Evolutionary conservation across 148 eudicot genomes (phyloP), one percentile per base, ranked within the genome.

Genomic region (Talinum fruticosum): DNA sequence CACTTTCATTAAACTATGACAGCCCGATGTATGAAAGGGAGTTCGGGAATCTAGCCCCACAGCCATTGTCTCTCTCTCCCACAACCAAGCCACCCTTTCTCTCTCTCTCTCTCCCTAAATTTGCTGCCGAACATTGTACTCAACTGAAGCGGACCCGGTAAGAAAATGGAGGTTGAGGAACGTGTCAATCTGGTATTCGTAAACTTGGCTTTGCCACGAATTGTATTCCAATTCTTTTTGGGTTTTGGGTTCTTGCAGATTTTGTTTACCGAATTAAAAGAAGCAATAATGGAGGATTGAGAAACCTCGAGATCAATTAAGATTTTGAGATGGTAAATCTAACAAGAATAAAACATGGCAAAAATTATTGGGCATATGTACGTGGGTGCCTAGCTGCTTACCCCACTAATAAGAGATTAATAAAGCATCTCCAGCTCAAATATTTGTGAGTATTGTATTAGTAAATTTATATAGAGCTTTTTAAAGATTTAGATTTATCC

Each of bases 21-120:
- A 33, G 21, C 38, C 21, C 18, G 16, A 3, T 15, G 45, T 23
- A 69, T 35, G 72, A 19, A 66, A 41, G 70, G 38, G 71, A 70
- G 73, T 70, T 70, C 41, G 73, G 73, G 47, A 41, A 37, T 44
- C 41, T 12, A 70, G 73, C 53, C 53, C 73, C 73, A 70, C 73
- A 70, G 19, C 53, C 73, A 70, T 41, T 41, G 6, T 41, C 32
- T n/a, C 18, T 16, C 33, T 15, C 19, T 30, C n/a, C n/a, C n/a
- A n/a, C n/a, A n/a, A n/a, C n/a, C n/a, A n/a, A n/a, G n/a, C n/a
- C n/a, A n/a, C n/a, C n/a, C n/a, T n/a, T n/a, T n/a, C 44, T 10
- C 47, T 41, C 47, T 21, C 41, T 34, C 6, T 6, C 28, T 15
- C 72, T 29, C 12, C 73, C 24, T 28, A 62, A 62, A 28, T 62